Base-by-base conservation (phyloP, 306 rosid species). In the Heteromeles arbutifolia region DNA sequence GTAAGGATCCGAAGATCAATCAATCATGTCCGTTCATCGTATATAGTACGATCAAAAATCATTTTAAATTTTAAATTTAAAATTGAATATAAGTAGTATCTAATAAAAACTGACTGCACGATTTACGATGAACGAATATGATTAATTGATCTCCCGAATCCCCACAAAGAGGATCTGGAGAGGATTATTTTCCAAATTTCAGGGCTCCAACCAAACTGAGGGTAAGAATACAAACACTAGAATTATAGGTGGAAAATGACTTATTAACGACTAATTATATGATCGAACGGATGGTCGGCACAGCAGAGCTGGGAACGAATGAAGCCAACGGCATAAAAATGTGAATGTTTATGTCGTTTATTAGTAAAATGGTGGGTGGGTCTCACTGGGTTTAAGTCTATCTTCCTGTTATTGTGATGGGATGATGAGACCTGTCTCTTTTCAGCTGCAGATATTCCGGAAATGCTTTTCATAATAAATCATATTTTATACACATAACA, bases 401-500 rank as follows among this genome's bases (percentile, higher is more conserved):
- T 78, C 86, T 77, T 74, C 80, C 74, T 72, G 65, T 72, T 81
- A 80, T 75, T 59, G 63, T 75, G 76, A 84, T 81, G 83, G 81
- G 85, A 63, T 84, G 84, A 82, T 73, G 87, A 86, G 82, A 77
- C 74, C 77, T 73, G 81, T 84, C 82, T 77, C 82, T 37, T 77
- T 79, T 75, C 67, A 58, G 31, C 77, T 45, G 52, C 78, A 79
- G 74, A 78, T 73, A 59, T 69, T 79, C 72, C 59, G 73, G n/a
- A 31, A 64, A 76, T 80, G 80, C 76, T 77, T 71, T 53, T 25
- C 31, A 57, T 11, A 63, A 68, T 50, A 62, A 48, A 67, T 66
- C 50, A 37, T 70, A 67, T 67, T n/a, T 22, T 22, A 48, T 4
- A 48, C 19, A 4, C 6, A 14, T 4, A 5, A 8, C 1, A 14